A percentile compares a stretch with the other conserved stretches of the same genome.
Conservation (phyloP, 495 filamentous ascomycete genomes). For the Xylaria telfairii region DNA sequence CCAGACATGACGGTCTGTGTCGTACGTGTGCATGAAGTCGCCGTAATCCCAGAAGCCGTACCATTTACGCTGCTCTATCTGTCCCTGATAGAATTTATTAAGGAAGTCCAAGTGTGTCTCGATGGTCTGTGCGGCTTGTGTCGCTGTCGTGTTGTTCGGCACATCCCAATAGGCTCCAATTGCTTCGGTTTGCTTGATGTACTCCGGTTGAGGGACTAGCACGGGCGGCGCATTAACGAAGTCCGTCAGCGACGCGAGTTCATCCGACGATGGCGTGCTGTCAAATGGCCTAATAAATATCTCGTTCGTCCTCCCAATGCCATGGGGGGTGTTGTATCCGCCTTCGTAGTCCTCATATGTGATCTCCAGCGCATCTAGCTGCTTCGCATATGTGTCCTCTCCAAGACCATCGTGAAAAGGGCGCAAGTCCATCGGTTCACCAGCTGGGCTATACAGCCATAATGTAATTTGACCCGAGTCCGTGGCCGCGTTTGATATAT, state of each 20-base stretch:
- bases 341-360: conserved; percentile 61
- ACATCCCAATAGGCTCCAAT: conserved; percentile 52
- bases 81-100: conserved; percentile 51
- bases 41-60: conserved; percentile 61
- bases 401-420: conserved; percentile 58
- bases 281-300: conserved; percentile 51
- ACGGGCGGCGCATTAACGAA: conserved; percentile 47
- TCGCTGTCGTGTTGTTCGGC: conserved; percentile 28
- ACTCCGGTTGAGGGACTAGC: conserved; percentile 44
- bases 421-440: conserved; percentile 53
- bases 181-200: conserved; percentile 50
- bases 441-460: conserved; percentile 58
- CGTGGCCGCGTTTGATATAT: conserved; percentile 46
- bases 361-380: conserved; percentile 58
- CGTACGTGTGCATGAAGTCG: conserved; percentile 60
- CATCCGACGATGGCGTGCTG: conserved; percentile 45
- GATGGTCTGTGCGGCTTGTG: conserved; percentile 34
- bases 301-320: conserved; percentile 55
- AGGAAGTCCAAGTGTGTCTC: conserved; percentile 52
- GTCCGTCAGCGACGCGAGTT: conserved; percentile 39
- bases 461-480: conserved; percentile 50
- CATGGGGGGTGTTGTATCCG: conserved; percentile 53
- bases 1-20: conserved; percentile 56
- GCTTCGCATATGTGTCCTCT: conserved; percentile 51
- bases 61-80: conserved; percentile 54